Percentiles rank a stretch among this genome's conserved stretches.
Conservation (phyloP, 2,329 filamentous ascomycete species). For the Sclerotinia borealis region DNA sequence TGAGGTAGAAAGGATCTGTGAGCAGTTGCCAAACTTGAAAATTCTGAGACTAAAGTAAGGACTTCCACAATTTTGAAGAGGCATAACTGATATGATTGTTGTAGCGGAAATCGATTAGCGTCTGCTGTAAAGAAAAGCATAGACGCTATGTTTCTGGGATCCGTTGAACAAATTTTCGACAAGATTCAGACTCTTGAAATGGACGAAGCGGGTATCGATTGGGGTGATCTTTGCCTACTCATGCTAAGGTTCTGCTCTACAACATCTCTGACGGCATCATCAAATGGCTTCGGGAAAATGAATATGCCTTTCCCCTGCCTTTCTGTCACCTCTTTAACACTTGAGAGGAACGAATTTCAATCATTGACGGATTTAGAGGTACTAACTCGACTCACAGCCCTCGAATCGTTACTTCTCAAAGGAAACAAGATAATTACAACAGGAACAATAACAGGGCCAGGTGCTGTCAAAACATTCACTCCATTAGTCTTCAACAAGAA, state of each 20-base stretch:
- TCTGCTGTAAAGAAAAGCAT: conserved; percentile 17
- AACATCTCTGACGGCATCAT: conserved; percentile 45
- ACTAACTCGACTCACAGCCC: conserved; percentile 44
- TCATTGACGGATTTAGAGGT: conserved; percentile 50
- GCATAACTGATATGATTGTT: conserved; percentile 11
- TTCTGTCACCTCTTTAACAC: conserved; percentile 52
- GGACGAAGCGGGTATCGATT: conserved; percentile 60
- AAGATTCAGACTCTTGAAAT: conserved; percentile 56
- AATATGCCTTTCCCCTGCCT: conserved; percentile 33
- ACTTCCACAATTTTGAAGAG: background rate
- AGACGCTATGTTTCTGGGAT: background rate
- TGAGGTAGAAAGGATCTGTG: conserved; percentile 66
- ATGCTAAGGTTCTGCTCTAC: conserved; percentile 49
- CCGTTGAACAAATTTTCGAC: conserved; percentile 39
- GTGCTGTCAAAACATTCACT: background rate
- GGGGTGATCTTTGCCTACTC: conserved; percentile 55
- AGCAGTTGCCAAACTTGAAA: conserved; percentile 58
- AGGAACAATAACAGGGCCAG: conserved; percentile 16
- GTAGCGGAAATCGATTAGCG: conserved; percentile 68
- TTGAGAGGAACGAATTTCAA: conserved; percentile 67
- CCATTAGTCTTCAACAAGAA: conserved; percentile 20
- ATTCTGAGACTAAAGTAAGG: conserved; percentile 66
- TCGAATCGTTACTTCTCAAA: conserved; percentile 65
- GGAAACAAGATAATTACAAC: conserved; percentile 69
- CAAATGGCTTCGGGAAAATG: conserved; percentile 53